Evolutionary conservation across 2,329 filamentous ascomycete genomes (phyloP).

Genomic region (Pseudogymnoascus sp.): DNA sequence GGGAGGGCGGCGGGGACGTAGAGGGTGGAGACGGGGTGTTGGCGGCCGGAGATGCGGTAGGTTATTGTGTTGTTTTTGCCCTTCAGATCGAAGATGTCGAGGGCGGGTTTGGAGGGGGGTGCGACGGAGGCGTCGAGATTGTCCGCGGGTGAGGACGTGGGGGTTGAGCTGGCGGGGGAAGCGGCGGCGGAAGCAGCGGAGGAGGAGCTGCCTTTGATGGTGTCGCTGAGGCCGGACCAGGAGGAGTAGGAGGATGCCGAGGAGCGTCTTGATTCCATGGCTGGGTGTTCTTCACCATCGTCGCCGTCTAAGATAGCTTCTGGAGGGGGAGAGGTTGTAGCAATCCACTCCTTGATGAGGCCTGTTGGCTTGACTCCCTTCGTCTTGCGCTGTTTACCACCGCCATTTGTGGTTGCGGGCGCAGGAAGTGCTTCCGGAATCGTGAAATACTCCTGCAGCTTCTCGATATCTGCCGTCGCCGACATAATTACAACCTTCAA

Average conservation of each 20-base stretch:
- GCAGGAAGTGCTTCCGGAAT: constrained; percentile 13
- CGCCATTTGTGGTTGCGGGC: neutral
- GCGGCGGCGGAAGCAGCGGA: neutral
- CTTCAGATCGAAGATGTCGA: neutral
- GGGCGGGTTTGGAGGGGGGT: neutral
- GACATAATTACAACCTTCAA: constrained; percentile 95
- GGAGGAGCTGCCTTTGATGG: neutral
- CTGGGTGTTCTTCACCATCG: neutral
- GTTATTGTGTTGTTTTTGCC: constrained; percentile 23
- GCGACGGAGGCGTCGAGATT: neutral
- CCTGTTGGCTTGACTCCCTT: neutral
- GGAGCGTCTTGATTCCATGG: neutral
- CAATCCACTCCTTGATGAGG: neutral
- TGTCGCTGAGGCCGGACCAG: constrained; percentile 7
- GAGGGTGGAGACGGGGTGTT: constrained; percentile 73
- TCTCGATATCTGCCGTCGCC: constrained; percentile 84
- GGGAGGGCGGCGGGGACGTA: constrained; percentile 69
- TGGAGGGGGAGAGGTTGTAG: neutral
- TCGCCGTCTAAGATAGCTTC: neutral
- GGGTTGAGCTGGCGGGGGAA: neutral
- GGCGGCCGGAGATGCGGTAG: constrained; percentile 70
- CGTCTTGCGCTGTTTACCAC: neutral
- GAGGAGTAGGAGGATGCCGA: neutral
- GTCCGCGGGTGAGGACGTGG: neutral
- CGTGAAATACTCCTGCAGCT: constrained; percentile 67